phyloP scores from a whole-genome alignment of 129 eudicot species.

The Flaveria brownii region DNA sequence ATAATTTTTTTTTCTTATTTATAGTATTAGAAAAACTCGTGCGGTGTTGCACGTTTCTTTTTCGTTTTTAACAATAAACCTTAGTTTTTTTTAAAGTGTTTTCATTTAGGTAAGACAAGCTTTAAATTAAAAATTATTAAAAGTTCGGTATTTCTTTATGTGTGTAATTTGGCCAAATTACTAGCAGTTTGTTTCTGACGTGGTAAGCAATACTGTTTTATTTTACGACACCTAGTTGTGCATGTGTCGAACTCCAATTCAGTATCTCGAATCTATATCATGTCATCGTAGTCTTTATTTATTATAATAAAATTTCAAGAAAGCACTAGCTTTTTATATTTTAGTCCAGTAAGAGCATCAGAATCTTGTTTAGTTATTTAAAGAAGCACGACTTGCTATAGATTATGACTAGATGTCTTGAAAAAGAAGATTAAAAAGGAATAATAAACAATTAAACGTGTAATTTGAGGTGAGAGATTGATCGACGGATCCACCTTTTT shows the following conservation, averaged over 20 bases:
- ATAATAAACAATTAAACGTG: conserved; percentile 18
- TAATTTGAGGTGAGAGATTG: conserved; percentile 8
- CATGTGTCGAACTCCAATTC: conserved; percentile 4
- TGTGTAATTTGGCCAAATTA: not conserved
- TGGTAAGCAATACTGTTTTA: conserved; percentile 2
- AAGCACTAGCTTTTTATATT: not conserved
- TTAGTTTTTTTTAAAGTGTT: too few species aligned
- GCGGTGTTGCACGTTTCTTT: not conserved
- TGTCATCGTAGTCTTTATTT: not conserved
- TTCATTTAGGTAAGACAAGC: not conserved
- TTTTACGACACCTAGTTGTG: not conserved
- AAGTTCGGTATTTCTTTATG: conserved; percentile 1
- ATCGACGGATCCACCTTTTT: not conserved
- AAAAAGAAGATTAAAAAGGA: conserved; percentile 15
- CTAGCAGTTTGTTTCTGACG: not conserved
- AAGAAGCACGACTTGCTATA: conserved; percentile 11
- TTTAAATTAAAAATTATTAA: not conserved
- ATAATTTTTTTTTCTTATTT: too few species aligned
- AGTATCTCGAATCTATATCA: not conserved
- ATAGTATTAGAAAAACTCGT: too few species aligned
- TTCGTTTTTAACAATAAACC: not conserved
- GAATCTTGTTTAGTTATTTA: conserved; percentile 14
- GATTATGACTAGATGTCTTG: conserved; percentile 25
- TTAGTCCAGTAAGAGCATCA: not conserved
- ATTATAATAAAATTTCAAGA: not conserved